Percentiles rank a stretch among this genome's conserved stretches.
Evolutionary conservation across 768 basidiomycete species (phyloP).

Genomic region (Paxillus rubicundulus): DNA sequence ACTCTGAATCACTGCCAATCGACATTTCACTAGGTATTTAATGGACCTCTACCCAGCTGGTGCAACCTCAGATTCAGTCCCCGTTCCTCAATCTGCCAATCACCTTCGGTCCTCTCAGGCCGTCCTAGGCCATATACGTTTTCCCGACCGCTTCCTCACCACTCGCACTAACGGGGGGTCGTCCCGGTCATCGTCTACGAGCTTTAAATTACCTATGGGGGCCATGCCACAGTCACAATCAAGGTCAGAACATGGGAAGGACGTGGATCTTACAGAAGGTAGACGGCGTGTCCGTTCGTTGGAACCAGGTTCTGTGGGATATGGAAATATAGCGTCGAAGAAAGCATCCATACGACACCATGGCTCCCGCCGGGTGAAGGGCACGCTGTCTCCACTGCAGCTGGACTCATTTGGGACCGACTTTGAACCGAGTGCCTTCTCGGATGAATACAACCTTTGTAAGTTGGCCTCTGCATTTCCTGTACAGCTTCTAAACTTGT

Average conservation of each 20-base stretch:
- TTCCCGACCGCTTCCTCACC: constrained; percentile 32
- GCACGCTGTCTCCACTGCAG: constrained; percentile 20
- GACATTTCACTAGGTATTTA: constrained; percentile 19
- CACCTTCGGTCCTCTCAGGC: constrained; percentile 9
- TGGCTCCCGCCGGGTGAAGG: constrained; percentile 22
- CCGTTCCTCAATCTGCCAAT: constrained; percentile 9
- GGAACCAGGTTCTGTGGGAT: constrained; percentile 16
- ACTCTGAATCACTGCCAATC: background rate
- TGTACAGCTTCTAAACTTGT: constrained; percentile 11
- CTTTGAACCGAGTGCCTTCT: constrained; percentile 48
- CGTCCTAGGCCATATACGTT: constrained; percentile 29
- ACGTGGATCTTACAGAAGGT: constrained; percentile 10
- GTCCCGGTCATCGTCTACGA: constrained; percentile 32
- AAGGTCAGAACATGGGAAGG: constrained; percentile 12
- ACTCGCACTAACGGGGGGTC: constrained; percentile 25
- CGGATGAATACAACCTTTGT: constrained; percentile 80
- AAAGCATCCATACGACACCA: constrained; percentile 11
- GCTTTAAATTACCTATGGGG: constrained; percentile 15
- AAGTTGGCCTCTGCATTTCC: constrained; percentile 30
- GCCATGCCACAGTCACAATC: constrained; percentile 8
- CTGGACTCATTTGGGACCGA: constrained; percentile 30
- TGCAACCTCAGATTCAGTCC: constrained; percentile 19
- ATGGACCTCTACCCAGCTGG: constrained; percentile 23
- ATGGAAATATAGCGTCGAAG: constrained; percentile 14
- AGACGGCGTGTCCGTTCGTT: constrained; percentile 22